phyloP scores from a whole-genome alignment of 805 yeast genomes.

The Brettanomyces bruxellensis region DNA sequence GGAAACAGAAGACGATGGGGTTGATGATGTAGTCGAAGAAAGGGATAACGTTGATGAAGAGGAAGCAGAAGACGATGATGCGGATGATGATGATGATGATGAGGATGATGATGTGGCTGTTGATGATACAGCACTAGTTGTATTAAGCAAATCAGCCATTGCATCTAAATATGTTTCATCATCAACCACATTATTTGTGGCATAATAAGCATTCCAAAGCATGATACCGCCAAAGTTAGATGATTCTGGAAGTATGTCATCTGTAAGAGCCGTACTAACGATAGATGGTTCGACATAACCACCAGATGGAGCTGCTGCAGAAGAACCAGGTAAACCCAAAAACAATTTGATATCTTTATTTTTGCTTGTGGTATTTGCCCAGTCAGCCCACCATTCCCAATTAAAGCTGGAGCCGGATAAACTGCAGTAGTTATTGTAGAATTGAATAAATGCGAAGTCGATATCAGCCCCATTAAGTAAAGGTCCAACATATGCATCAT shows the following conservation, averaged over 20 bases:
- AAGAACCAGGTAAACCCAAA: slow-evolving; percentile 61
- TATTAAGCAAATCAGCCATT: background rate
- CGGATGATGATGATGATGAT: background rate
- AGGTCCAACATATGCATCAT: slow-evolving; percentile 51
- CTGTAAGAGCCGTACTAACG: slow-evolving; percentile 23
- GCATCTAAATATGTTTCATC: background rate
- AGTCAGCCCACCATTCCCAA: slow-evolving; percentile 64
- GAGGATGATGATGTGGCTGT: background rate
- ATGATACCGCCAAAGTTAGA: slow-evolving; percentile 61
- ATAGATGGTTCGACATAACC: slow-evolving; percentile 36
- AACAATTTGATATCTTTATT: slow-evolving; percentile 62
- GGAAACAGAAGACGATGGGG: background rate
- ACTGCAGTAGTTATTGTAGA: slow-evolving; percentile 78
- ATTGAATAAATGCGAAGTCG: slow-evolving; percentile 81
- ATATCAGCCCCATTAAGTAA: slow-evolving; percentile 43
- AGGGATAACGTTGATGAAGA: too few species aligned
- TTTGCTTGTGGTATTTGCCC: slow-evolving; percentile 48
- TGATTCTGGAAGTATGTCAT: slow-evolving; percentile 11
- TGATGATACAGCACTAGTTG: background rate
- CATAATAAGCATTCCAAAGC: slow-evolving; percentile 67
- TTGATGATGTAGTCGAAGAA: background rate
- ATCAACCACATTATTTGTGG: background rate
- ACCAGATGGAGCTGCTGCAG: slow-evolving; percentile 48
- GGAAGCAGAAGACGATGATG: too few species aligned
- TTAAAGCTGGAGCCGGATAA: slow-evolving; percentile 41